These are phyloP conservation scores for Danielia reshetovae DNA, from an alignment of 805 yeast genomes.

Conservation along the genomic window DNA sequence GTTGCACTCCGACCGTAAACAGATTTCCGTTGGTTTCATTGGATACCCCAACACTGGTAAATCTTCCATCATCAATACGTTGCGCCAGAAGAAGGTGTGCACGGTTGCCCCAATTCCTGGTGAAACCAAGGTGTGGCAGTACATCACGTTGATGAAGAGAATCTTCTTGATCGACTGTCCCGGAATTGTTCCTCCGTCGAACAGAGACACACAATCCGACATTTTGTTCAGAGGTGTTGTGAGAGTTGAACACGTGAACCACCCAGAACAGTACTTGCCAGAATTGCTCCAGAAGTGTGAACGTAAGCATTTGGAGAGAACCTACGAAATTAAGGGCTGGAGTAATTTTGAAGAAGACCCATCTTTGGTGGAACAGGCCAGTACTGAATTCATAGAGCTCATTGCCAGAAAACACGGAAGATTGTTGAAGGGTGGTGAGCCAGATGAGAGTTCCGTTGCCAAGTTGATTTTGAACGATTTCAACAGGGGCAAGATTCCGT, in stretches of 20 bases:
- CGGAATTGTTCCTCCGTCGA: conserved; percentile 95
- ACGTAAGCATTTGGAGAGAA: conserved; percentile 86
- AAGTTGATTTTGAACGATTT: conserved; percentile 89
- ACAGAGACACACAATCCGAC: conserved; percentile 86
- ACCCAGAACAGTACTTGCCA: conserved; percentile 94
- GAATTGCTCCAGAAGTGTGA: conserved; percentile 82
- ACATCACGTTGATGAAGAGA: conserved; percentile 93
- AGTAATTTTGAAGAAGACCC: conserved; percentile 38
- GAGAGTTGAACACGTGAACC: conserved; percentile 94
- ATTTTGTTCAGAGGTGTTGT: conserved; percentile 95
- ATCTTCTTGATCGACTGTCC: conserved; percentile 97
- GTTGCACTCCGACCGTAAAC: conserved; percentile 88
- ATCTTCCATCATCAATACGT: conserved; percentile 90
- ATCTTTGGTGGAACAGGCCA: conserved; percentile 45
- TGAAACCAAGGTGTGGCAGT: conserved; percentile 99
- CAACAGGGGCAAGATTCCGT: conserved; percentile 95
- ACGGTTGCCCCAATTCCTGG: conserved; percentile 98
- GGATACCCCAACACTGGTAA: conserved; percentile 99
- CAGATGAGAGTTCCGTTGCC: conserved; percentile 91
- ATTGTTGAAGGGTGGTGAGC: conserved; percentile 94
- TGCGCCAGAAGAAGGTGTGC: conserved; percentile 93
- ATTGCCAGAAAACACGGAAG: conserved; percentile 92
- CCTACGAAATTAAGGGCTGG: conserved; percentile 95
- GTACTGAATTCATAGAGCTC: conserved; percentile 75
- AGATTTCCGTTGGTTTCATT: conserved; percentile 93